Evolutionary conservation across 1,139 yeast genomes (phyloP), one percentile per base, ranked within the genome.

Genomic region (Candida sp.): DNA sequence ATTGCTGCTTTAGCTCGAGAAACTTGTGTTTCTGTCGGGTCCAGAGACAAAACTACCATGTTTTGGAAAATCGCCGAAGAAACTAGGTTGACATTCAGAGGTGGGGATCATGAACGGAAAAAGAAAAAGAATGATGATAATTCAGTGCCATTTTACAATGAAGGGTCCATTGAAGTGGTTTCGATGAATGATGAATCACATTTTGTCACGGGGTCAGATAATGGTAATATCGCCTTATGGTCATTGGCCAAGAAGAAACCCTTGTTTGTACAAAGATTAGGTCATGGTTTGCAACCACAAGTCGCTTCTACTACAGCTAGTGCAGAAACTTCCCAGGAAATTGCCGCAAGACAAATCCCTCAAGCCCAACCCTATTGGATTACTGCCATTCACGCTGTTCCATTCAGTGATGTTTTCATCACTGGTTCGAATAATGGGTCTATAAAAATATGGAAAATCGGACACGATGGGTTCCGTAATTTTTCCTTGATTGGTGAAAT

Each of bases 21-120:
- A 60, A 81, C 97, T 42, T 93, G 99, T 72, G 93, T 93, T 33
- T 88, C 96, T 21, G 98, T 91, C 22, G 99, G 99, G 21, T 77
- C 95, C 4, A 79, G 99, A 56, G 99, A 93, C 65, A 83, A 95
- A 55, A 87, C 97, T 1, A 97, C 95, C 15, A 86, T 95, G 84
- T 73, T 88, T 55, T 93, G 99, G 99, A 93, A 95, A 64, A 89
- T 93, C 51, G 81, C 96, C 23, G 99, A 95, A 57, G 99, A 93
- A 66, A 82, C 96, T 2, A 79, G 98, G 58, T 77, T 93, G 54
- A 90, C 97, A 0, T 93, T 93, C 64, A 78, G 97, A 58, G 97
- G 97, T 48, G 97, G 96, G 47, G 96, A 88, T 56, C 71, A 66
- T 3, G 55, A 65, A 12, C 76, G 70, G 43, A 76, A 69, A 60